phyloP scores from a whole-genome alignment of 1,284 basidiomycete species.

The Amylostereum chailletii region DNA sequence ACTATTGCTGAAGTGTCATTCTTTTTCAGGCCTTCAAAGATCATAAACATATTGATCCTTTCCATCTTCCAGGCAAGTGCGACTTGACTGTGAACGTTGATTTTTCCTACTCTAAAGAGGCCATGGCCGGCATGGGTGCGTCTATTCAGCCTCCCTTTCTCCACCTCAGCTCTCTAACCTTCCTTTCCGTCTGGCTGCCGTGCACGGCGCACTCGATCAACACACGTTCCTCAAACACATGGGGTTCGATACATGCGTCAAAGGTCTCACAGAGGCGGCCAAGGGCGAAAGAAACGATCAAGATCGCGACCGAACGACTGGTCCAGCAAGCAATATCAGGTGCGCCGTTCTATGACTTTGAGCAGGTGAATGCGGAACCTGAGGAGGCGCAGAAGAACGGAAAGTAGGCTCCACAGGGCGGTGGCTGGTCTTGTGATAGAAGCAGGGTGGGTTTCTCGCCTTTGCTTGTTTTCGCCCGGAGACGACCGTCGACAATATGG shows the following conservation, averaged over 20 bases:
- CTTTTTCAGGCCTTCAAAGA: slow-evolving; percentile 73
- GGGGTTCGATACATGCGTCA: slow-evolving; percentile 47
- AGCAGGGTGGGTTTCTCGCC: too few relatives aligned
- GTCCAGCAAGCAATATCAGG: slow-evolving; percentile 15
- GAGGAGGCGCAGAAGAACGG: too few relatives aligned
- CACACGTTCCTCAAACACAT: slow-evolving; percentile 49
- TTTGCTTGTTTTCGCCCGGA: too few relatives aligned
- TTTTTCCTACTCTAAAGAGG: slow-evolving; percentile 82
- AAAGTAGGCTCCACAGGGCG: too few relatives aligned
- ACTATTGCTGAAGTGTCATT: background rate
- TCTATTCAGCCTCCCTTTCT: slow-evolving; percentile 1
- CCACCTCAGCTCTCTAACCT: background rate
- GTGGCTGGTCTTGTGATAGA: too few relatives aligned
- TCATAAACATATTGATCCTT: slow-evolving; percentile 83
- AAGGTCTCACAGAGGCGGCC: slow-evolving; percentile 37
- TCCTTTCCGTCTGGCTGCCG: slow-evolving; percentile 1
- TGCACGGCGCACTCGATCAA: slow-evolving; percentile 48
- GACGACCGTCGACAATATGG: too few relatives aligned
- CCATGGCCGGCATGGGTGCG: slow-evolving; percentile 58
- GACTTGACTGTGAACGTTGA: slow-evolving; percentile 97
- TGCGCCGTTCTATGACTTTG: too few relatives aligned
- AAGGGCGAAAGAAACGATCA: slow-evolving; percentile 36
- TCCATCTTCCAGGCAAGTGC: slow-evolving; percentile 78
- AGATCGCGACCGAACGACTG: slow-evolving; percentile 42
- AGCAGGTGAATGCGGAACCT: too few relatives aligned